Conservation (phyloP, 345 rosid species). For the Gossypium mustelinum region DNA sequence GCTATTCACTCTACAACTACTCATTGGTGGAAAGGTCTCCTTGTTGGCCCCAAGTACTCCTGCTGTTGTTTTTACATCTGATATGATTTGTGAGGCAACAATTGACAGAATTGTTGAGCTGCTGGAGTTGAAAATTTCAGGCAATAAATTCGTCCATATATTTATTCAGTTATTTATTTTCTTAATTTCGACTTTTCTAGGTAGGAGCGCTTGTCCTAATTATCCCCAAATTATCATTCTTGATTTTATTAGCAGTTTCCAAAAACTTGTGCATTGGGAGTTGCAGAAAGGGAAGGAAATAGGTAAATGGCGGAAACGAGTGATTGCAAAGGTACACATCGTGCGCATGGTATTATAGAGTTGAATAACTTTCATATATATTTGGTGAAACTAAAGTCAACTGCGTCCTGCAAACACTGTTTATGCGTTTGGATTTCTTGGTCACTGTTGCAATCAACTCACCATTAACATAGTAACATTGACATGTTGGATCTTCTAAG, state of each 20-base stretch:
- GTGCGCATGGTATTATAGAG: conserved; percentile 12
- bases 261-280: conserved; percentile 85
- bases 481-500: not conserved
- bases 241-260: conserved; percentile 96
- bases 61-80: conserved; percentile 89
- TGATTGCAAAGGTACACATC: conserved; percentile 62
- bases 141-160: conserved; percentile 34
- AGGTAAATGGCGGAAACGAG: conserved; percentile 98
- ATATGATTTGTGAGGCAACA: conserved; percentile 93
- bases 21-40: conserved; percentile 98
- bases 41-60: conserved; percentile 68
- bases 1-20: conserved; percentile 96
- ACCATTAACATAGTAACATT: conserved; percentile 5
- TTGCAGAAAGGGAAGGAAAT: conserved; percentile 94
- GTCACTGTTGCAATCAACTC: not conserved
- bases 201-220: conserved; percentile 78
- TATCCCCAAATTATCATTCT: conserved; percentile 88
- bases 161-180: conserved; percentile 4
- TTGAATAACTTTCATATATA: not conserved
- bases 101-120: conserved; percentile 89
- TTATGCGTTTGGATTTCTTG: not conserved
- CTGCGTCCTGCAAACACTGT: not conserved
- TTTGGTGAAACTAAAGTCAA: conserved; percentile 1
- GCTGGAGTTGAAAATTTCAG: conserved; percentile 86
- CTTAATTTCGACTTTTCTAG: conserved; percentile 33